Evolutionary conservation across 2,329 filamentous ascomycete species (phyloP).

Genomic region (Talaromyces sp.): DNA sequence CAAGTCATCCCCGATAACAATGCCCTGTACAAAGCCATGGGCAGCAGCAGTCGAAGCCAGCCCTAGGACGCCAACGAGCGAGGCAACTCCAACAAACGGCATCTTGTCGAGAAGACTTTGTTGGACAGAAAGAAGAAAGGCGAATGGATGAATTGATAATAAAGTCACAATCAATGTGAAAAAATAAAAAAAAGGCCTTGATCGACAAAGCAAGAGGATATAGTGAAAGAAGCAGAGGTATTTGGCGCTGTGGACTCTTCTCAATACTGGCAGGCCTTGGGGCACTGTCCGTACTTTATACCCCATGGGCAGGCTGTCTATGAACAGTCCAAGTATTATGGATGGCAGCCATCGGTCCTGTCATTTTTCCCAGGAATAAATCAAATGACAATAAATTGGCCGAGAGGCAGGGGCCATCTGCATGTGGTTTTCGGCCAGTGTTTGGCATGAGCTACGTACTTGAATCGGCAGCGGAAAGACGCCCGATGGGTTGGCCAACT

Average conservation of each 20-base stretch:
- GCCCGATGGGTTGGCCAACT: background rate
- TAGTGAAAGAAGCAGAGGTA: background rate
- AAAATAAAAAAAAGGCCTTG: background rate
- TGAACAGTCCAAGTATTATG: background rate
- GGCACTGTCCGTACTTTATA: background rate
- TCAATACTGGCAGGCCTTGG: background rate
- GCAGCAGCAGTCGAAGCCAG: constrained; percentile 32
- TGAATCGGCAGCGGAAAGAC: background rate
- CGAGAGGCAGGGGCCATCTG: background rate
- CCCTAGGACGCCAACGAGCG: constrained; percentile 16
- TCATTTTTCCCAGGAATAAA: background rate
- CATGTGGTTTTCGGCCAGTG: background rate
- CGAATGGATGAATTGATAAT: background rate
- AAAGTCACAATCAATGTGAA: background rate
- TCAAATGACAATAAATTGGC: background rate
- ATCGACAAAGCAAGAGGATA: background rate
- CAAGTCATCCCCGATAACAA: constrained; percentile 30
- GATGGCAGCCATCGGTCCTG: background rate
- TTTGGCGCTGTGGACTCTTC: background rate
- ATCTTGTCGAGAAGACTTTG: constrained; percentile 1
- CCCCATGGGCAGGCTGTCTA: background rate
- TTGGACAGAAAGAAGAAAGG: background rate
- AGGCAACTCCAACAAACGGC: constrained; percentile 2
- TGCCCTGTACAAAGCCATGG: constrained; percentile 33
- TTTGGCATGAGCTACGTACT: background rate